A percentile compares a stretch with the other conserved stretches of the same genome.
Conservation (phyloP, 23 red algal genomes). For the Rhodosorus marinus region DNA sequence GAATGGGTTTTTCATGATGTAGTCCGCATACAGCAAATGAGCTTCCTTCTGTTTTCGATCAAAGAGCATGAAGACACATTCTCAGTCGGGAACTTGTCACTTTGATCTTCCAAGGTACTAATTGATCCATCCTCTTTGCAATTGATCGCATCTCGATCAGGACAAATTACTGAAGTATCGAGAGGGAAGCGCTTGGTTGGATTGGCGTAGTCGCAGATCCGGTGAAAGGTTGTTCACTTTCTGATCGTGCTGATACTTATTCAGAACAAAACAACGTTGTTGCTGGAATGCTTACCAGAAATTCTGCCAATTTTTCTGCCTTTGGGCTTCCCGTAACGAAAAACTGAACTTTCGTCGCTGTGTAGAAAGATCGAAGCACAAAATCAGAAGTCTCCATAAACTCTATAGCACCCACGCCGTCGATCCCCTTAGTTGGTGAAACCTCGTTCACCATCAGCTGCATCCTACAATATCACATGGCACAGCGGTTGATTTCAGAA, state of each 20-base stretch:
- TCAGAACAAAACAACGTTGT: neutral
- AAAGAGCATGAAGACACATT: neutral
- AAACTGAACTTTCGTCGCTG: slow-evolving; percentile 78
- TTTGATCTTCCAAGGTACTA: too few species aligned
- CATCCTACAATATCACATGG: slow-evolving; percentile 56
- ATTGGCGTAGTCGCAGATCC: too few species aligned
- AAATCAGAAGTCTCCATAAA: slow-evolving; percentile 52
- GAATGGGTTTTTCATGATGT: slow-evolving; percentile 99
- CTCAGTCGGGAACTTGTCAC: too few species aligned
- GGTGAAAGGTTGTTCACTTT: too few species aligned
- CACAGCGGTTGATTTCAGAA: too few species aligned
- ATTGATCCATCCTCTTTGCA: too few species aligned
- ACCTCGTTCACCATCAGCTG: slow-evolving; percentile 72
- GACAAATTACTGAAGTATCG: too few species aligned
- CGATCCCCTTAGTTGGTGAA: slow-evolving; percentile 34
- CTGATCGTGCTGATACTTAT: too few species aligned
- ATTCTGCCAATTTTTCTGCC: slow-evolving; percentile 26
- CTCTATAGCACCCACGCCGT: slow-evolving; percentile 50
- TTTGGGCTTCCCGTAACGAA: slow-evolving; percentile 51
- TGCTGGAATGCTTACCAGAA: slow-evolving; percentile 18
- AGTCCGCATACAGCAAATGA: slow-evolving; percentile 81
- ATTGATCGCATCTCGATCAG: too few species aligned
- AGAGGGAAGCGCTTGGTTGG: too few species aligned
- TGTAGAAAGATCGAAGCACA: slow-evolving; percentile 39
- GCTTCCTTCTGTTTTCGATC: slow-evolving; percentile 11